These are phyloP conservation scores for Takashimella tepidaria DNA, from an alignment of 1,284 basidiomycete genomes.

Conservation along the genomic window DNA sequence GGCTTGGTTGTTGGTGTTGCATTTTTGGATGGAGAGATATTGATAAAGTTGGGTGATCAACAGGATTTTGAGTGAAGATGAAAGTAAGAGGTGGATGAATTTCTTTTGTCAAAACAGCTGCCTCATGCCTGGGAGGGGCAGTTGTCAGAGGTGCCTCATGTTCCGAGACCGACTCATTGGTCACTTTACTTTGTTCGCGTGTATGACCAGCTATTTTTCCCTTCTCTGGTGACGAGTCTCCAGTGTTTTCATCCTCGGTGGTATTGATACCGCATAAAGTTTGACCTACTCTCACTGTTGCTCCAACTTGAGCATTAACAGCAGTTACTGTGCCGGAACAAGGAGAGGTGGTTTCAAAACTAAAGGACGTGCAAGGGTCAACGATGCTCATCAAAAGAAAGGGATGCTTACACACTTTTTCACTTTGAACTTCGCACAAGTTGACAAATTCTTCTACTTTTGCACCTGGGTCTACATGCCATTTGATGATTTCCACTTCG, in stretches of 20 bases:
- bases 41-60: too few species aligned
- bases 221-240: slow-evolving; percentile 3
- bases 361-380: slow-evolving; percentile 32
- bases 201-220: slow-evolving; percentile 1
- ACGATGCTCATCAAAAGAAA: background rate
- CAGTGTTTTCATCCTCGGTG: slow-evolving; percentile 5
- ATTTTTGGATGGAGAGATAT: too few species aligned
- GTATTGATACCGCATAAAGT: slow-evolving; percentile 75
- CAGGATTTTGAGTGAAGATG: too few species aligned
- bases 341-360: slow-evolving; percentile 87
- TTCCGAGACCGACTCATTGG: background rate
- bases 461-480: slow-evolving; percentile 65
- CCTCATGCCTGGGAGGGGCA: background rate
- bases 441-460: slow-evolving; percentile 72
- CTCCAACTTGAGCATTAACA: slow-evolving; percentile 71
- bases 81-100: too few species aligned
- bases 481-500: slow-evolving; percentile 83
- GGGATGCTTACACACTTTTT: slow-evolving; percentile 56
- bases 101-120: too few species aligned
- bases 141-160: background rate
- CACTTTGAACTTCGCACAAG: slow-evolving; percentile 87
- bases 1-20: too few species aligned
- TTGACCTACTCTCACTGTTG: slow-evolving; percentile 79
- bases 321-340: slow-evolving; percentile 71
- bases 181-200: background rate